Base-by-base conservation (phyloP, 495 filamentous ascomycete genomes). In the Astrocystis sublimbata region DNA sequence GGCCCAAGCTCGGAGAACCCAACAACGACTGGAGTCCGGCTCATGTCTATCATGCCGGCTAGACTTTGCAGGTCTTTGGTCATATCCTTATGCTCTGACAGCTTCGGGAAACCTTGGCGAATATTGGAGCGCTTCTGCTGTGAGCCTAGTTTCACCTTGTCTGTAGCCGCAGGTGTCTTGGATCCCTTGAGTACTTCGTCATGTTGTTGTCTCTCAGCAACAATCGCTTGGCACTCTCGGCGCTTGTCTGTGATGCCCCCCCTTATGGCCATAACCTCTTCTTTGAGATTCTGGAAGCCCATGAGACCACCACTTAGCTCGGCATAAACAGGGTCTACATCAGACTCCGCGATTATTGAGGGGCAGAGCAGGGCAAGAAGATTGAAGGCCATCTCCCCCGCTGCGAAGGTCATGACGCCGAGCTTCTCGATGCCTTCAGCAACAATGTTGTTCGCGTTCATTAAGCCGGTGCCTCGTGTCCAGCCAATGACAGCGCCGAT, bases 311-410 rank as follows among this genome's bases (percentile, higher is more conserved):
- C 91, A 71, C 92, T 94, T n/a, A 94, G 83, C 76, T 94, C 91
- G 35, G 91, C 91, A 71, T 85, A 93, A 55, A 94, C 90, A 6
- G 91, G 91, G 67, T 94, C 90, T 12, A 83, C 72, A 71, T 94
- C 91, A 75, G 90, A 93, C 42, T 93, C 82, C 65, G 92, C 88
- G 69, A 91, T 89, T 65, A 94, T 88, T 12, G 86, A 81, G n/a
- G 90, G 90, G 4, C 89, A 81, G 89, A 94, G 92, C 53, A 94
- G 85, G 58, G 90, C 90, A 38, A 94, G 83, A 55, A 94, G 76
- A 73, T 93, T 94, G 81, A 94, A 92, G 7, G 91, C 91, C 91
- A 94, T 94, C 73, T 94, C 91, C 64, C 90, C 87, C 77, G 93
- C 90, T 24, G 90, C 92, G 76, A 94, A 94, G 1, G 91, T 94